Conservation (phyloP, 2,329 filamentous ascomycete genomes). For the Fusarium vanettenii region DNA sequence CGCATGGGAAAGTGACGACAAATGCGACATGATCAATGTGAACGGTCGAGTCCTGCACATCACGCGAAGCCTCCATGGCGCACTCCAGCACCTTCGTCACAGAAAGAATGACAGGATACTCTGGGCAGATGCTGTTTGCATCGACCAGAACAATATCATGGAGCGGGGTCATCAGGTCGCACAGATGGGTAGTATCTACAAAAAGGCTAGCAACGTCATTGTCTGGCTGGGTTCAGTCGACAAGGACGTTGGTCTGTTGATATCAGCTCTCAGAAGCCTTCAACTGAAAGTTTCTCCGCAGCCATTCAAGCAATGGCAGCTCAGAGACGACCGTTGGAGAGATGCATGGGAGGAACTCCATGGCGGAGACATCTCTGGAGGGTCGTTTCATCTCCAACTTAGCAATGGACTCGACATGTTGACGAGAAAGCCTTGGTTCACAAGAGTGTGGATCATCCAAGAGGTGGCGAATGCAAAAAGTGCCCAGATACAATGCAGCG, state of each 20-base stretch:
- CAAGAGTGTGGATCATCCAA: conserved; percentile 19
- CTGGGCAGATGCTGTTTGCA: not conserved
- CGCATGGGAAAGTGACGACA: not conserved
- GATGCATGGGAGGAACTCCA: not conserved
- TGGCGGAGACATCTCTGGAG: not conserved
- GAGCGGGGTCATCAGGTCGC: conserved; percentile 22
- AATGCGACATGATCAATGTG: not conserved
- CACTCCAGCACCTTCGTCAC: not conserved
- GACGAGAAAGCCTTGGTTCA: conserved; percentile 2
- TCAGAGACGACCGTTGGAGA: not conserved
- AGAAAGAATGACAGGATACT: not conserved
- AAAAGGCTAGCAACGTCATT: not conserved
- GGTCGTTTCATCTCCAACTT: fast-evolving
- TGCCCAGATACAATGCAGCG: not conserved
- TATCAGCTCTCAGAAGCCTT: not conserved
- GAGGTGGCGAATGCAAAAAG: conserved; percentile 18
- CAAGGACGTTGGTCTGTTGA: fast-evolving
- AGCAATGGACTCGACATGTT: fast-evolving
- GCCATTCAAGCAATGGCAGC: not conserved
- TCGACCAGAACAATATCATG: conserved; percentile 2
- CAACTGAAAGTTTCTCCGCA: fast-evolving
- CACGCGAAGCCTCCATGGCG: not conserved
- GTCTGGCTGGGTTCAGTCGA: not conserved
- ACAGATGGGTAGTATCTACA: conserved; percentile 1
- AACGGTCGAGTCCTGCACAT: fast-evolving